Percentiles rank a stretch among this genome's conserved stretches.
Conservation (phyloP, 1,284 basidiomycete species). For the Ustilago cynodontis region DNA sequence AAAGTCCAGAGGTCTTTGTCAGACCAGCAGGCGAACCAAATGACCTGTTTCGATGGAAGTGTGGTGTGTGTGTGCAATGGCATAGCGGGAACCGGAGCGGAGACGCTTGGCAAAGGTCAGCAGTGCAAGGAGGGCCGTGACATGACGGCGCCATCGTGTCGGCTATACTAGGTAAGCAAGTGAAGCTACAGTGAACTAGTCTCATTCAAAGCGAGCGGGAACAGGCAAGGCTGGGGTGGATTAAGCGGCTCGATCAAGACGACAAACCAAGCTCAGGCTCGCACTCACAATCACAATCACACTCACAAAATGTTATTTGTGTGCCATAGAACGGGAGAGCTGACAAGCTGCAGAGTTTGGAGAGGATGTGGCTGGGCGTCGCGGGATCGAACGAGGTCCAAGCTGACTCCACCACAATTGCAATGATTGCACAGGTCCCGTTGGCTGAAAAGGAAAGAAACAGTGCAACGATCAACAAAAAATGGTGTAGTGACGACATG, state of each 20-base stretch:
- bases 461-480: background rate
- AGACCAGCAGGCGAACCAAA: background rate
- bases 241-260: background rate
- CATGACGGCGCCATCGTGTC: background rate
- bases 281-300: background rate
- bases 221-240: background rate
- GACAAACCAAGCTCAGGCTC: background rate
- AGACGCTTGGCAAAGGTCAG: background rate
- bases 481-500: slow-evolving; percentile 6
- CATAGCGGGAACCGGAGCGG: background rate
- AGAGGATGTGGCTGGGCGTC: background rate
- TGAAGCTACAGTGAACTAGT: background rate
- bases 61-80: background rate
- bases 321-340: background rate
- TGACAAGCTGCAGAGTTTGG: background rate
- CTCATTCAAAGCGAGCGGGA: background rate
- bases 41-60: background rate
- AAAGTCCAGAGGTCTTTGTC: too few species aligned
- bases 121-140: background rate
- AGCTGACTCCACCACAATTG: background rate
- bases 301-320: background rate
- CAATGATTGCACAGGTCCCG: background rate
- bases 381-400: slow-evolving; percentile 3
- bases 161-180: background rate
- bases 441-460: background rate